A percentile compares a stretch with the other conserved stretches of the same genome.
Evolutionary conservation across 1,284 basidiomycete species (phyloP).

Genomic region (Heliocybe sulcata): DNA sequence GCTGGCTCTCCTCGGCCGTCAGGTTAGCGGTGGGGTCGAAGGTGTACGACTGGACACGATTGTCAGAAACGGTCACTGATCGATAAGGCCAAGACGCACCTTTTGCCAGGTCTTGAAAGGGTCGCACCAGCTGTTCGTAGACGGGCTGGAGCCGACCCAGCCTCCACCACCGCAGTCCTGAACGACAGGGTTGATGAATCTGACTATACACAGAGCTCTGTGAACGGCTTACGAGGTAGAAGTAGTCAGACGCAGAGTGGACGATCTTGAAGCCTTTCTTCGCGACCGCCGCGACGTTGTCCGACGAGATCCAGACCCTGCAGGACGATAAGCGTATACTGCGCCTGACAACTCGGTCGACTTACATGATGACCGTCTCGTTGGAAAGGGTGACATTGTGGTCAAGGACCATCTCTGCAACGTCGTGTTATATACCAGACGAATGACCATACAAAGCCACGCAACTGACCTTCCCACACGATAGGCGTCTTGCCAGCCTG

Average conservation of each 20-base stretch:
- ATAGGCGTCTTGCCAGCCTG: conserved; percentile 47
- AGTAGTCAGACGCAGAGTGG: conserved; percentile 49
- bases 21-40: conserved; percentile 68
- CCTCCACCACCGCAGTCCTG: conserved; percentile 76
- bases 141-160: conserved; percentile 62
- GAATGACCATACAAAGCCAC: conserved; percentile 8
- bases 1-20: conserved; percentile 35
- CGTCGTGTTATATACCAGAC: background rate
- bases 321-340: background rate
- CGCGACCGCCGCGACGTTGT: conserved; percentile 35
- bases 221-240: conserved; percentile 42
- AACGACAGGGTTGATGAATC: background rate
- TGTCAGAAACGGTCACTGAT: background rate
- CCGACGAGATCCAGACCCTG: conserved; percentile 41
- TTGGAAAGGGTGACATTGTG: conserved; percentile 56
- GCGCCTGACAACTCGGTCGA: background rate
- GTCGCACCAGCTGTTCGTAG: conserved; percentile 58
- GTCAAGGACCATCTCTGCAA: conserved; percentile 59
- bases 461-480: conserved; percentile 60
- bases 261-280: conserved; percentile 42
- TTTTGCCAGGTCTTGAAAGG: conserved; percentile 76
- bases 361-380: conserved; percentile 63
- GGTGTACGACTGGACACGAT: conserved; percentile 41
- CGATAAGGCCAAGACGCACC: conserved; percentile 22
- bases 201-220: background rate